phyloP scores from a whole-genome alignment of 352 stramenopile genomes.

The Phytophthora ramorum region DNA sequence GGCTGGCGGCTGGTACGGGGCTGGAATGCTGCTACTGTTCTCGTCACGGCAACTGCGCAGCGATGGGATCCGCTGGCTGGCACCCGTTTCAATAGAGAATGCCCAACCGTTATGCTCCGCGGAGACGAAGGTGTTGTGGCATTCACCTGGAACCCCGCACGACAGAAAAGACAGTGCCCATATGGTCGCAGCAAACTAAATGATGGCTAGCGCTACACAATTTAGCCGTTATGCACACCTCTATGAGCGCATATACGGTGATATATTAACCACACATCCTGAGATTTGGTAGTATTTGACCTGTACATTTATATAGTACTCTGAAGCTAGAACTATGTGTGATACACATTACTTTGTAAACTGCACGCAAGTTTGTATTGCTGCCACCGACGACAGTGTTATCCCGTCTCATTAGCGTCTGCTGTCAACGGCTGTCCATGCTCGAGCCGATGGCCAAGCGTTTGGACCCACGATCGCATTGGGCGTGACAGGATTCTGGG shows the following conservation, averaged over 20 bases:
- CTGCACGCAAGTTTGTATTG: slow-evolving; percentile 7
- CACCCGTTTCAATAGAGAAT: slow-evolving; percentile 1
- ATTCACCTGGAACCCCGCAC: background rate
- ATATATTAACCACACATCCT: background rate
- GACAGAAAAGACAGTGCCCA: slow-evolving; percentile 1
- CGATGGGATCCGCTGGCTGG: slow-evolving; percentile 4
- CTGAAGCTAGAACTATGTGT: background rate
- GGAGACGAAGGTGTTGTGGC: slow-evolving; percentile 4
- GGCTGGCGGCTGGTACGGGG: slow-evolving; percentile 13
- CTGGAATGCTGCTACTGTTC: slow-evolving; percentile 35
- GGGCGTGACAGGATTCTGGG: background rate
- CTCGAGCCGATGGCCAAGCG: background rate
- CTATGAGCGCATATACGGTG: background rate
- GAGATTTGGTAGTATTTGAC: background rate
- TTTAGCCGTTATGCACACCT: slow-evolving; percentile 4
- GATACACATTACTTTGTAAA: background rate
- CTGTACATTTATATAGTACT: background rate
- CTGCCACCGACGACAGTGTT: slow-evolving; percentile 5
- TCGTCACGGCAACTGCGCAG: slow-evolving; percentile 6
- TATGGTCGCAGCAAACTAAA: background rate
- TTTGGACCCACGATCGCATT: background rate
- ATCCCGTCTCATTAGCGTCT: slow-evolving; percentile 2
- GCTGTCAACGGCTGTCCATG: background rate
- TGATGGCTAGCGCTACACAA: slow-evolving; percentile 20
- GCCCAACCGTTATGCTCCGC: background rate